Evolutionary conservation across 108 stramenopile genomes (phyloP), one percentile per base, ranked within the genome.

Genomic region (Hondaea fermentalgiana): DNA sequence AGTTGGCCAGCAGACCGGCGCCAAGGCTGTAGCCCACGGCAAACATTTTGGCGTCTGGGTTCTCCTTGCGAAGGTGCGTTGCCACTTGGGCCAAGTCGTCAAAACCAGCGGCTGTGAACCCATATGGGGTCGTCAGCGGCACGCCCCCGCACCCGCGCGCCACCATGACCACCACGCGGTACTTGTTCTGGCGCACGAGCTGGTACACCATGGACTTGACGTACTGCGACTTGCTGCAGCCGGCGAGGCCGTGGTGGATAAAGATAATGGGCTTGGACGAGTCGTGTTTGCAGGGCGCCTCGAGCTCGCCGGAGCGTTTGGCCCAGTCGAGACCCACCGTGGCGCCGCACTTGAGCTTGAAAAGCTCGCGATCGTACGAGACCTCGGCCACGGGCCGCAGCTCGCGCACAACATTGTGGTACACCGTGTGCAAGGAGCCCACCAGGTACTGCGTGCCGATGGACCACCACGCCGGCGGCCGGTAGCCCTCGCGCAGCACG

Each of bases 71-170:
- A n/a, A 90, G 44, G 25, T 23, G 60, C 72, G 21, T 21, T 5
- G 45, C 60, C 25, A 43, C 90, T 45, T 60, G 49, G 19, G 59
- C 47, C 58, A 90, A 21, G 57, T 90, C 90, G 17, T 72, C 57
- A n/a, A 29, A 87, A 10, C 87, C 29, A 5, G 57, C 19, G 3
- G 87, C 90, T 5, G 29, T 45, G 57, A 88, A 90, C 45, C 88
- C 53, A 5, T 43, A 23, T 5, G 87, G 58, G 16, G 90, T 69
- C 10, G 64, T 60, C 21, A 90, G 90, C 19, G 60, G 23, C n/a
- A 58, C 17, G n/a, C 71, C 90, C 10, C 87, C 87, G 72, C 90
- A 90, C 19, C 90, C 90, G 8, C 90, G 90, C n/a, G 90, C 69
- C 28, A 72, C 87, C 64, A 90, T 87, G 44, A 89, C 89, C 25